A percentile compares a stretch with the other conserved stretches of the same genome.
These are phyloP conservation scores for Auriscalpium vulgare DNA, from an alignment of 768 basidiomycete genomes.

Conservation along the genomic window DNA sequence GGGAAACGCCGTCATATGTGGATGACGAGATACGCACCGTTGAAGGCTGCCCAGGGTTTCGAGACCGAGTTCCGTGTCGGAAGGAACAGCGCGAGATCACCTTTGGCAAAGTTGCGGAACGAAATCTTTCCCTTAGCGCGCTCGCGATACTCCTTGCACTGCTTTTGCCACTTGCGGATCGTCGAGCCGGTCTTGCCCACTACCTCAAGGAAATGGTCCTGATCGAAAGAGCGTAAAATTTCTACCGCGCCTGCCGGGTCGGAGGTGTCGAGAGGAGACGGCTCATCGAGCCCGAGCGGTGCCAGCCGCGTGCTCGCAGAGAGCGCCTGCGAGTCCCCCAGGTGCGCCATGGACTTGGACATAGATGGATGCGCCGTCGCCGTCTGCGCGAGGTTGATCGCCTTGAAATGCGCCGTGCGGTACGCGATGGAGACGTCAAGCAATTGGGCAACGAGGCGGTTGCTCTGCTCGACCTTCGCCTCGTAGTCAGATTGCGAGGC, in stretches of 20 bases:
- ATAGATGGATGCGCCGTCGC: conserved; percentile 41
- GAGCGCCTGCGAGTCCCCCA: conserved; percentile 20
- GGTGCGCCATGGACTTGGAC: conserved; percentile 40
- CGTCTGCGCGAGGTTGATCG: conserved; percentile 51
- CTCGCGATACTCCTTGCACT: conserved; percentile 92
- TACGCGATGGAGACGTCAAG: conserved; percentile 75
- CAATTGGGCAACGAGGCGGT: conserved; percentile 72
- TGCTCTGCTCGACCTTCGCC: conserved; percentile 54
- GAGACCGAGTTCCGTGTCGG: conserved; percentile 92
- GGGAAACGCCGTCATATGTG: neutral
- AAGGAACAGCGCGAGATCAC: conserved; percentile 91
- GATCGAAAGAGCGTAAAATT: conserved; percentile 64
- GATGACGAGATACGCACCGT: conserved; percentile 46
- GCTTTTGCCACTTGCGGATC: conserved; percentile 95
- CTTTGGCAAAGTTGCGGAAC: conserved; percentile 90
- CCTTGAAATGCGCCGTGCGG: conserved; percentile 69
- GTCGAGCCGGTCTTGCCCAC: conserved; percentile 77
- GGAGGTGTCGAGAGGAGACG: conserved; percentile 70
- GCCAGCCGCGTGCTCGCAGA: conserved; percentile 39
- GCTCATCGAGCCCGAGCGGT: conserved; percentile 46
- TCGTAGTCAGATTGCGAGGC: conserved; percentile 63
- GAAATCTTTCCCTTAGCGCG: conserved; percentile 95
- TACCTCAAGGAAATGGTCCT: conserved; percentile 79
- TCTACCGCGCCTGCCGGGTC: conserved; percentile 68
- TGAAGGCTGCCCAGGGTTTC: conserved; percentile 98